These are phyloP conservation scores for Solanum sitiens DNA, from an alignment of 257 asterid species.

Conservation along the genomic window DNA sequence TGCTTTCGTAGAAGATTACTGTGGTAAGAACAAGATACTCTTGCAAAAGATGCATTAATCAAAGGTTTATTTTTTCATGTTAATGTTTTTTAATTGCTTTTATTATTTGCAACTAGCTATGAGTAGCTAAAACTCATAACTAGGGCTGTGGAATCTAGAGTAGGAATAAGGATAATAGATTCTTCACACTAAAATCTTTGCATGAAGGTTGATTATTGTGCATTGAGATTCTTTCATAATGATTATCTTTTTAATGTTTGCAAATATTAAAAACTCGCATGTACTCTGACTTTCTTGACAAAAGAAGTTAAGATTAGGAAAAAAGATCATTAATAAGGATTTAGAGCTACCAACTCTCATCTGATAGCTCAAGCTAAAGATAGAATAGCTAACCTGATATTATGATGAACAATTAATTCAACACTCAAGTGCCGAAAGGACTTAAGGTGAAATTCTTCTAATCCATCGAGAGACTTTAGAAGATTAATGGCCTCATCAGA, in stretches of 20 bases:
- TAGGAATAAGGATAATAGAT: not conserved
- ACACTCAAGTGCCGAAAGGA: not conserved
- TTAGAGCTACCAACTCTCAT: not conserved
- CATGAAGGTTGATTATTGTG: not conserved
- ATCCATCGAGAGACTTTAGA: not conserved
- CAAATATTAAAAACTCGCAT: no score
- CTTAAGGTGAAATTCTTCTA: not conserved
- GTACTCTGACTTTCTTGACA: no score
- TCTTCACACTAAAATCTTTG: not conserved
- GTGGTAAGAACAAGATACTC: not conserved
- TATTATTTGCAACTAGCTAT: not conserved
- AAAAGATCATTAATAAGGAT: no score
- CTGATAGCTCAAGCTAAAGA: not conserved
- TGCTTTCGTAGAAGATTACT: not conserved
- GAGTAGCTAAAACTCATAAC: not conserved
- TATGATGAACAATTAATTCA: not conserved
- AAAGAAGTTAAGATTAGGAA: no score
- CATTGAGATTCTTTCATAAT: not conserved
- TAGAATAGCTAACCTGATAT: not conserved
- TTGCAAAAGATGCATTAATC: not conserved
- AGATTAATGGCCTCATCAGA: not conserved
- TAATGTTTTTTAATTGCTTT: no score
- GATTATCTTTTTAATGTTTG: not conserved
- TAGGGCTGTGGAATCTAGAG: not conserved
- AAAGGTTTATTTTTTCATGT: not conserved